These are phyloP conservation scores for Saccharomycopsis sp. DNA, from an alignment of 805 yeast genomes.

Conservation along the genomic window DNA sequence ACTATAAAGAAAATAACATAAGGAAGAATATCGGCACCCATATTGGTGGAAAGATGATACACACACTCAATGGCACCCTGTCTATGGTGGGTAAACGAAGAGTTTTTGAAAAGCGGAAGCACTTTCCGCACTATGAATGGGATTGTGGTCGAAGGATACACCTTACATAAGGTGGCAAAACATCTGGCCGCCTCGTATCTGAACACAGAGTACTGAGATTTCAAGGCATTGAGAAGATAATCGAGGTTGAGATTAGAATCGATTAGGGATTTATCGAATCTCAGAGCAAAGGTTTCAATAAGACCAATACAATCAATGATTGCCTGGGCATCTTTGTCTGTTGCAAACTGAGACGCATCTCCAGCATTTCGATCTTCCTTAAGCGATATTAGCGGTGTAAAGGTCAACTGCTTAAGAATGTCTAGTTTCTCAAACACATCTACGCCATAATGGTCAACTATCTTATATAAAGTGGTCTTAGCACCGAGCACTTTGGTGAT, in stretches of 20 bases:
- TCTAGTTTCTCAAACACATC: constrained; percentile 56
- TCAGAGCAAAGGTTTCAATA: constrained; percentile 64
- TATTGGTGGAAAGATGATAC: constrained; percentile 73
- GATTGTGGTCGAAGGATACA: constrained; percentile 63
- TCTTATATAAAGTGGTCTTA: constrained; percentile 53
- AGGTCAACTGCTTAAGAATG: constrained; percentile 55
- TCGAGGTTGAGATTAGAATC: constrained; percentile 47
- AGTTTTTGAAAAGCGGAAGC: constrained; percentile 74
- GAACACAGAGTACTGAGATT: constrained; percentile 71
- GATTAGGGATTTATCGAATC: constrained; percentile 43
- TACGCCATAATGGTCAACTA: constrained; percentile 48
- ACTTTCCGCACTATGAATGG: constrained; percentile 71
- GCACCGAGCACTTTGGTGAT: constrained; percentile 77
- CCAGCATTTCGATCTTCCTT: constrained; percentile 24
- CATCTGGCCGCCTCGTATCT: constrained; percentile 89
- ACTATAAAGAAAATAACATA: constrained; percentile 93
- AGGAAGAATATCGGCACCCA: constrained; percentile 88
- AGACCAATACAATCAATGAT: constrained; percentile 85
- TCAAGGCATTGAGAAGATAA: constrained; percentile 45
- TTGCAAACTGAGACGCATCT: constrained; percentile 31
- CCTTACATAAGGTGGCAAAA: constrained; percentile 69
- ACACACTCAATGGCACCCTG: constrained; percentile 94
- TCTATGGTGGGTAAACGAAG: constrained; percentile 61
- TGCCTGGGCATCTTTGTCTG: constrained; percentile 59
- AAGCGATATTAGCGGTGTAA: constrained; percentile 50